Base-by-base conservation (phyloP, 441 rosid species). In the Erodium moschatum region DNA sequence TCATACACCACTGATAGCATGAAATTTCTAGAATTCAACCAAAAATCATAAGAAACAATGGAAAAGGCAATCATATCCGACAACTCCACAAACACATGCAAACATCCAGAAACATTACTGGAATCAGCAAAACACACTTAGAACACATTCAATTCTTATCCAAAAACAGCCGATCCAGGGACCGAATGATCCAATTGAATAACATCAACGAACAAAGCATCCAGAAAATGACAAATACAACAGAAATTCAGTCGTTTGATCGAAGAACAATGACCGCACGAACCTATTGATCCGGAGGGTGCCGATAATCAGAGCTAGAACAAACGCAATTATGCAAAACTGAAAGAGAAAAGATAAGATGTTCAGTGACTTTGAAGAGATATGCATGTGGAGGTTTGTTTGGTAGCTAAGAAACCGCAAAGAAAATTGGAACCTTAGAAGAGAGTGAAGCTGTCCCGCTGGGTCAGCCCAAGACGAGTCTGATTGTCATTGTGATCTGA, bases 81-180 rank as follows among this genome's bases (percentile, higher is more conserved):
- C 13, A 12, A 42, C 48, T 42, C 0, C 11, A 12, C 48, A 29
- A 29, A 42, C 48, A 42, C 48, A 42, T 42, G 48, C 48, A 42
- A 10, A 42, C 11, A 42, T 9, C 61, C 20, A 8, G 8, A 16
- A 54, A 5, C 31, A 19, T 16, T 6, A 54, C 61, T 54, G 20
- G 61, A 54, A 54, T 16, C 62, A 7, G 27, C 62, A 54, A 54
- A 2, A 6, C 62, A 54, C 8, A 54, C 62, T 6, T 2, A 9
- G 48, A 42, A 54, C 21, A 54, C 62, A 54, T 54, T 18, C 21
- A 54, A 54, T 54, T 54, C 61, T 7, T 15, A 54, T 6, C 48
- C 62, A 18, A 54, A 54, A 18, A 54, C 48, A 66, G 44, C 54
- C 61, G 58, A 73, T 68, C 74, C 64, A 29, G 19, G 74, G 69